A percentile compares a stretch with the other conserved stretches of the same genome.
These are phyloP conservation scores for Chaetomium olivaceum DNA, from an alignment of 2,329 filamentous ascomycete genomes.

Conservation along the genomic window DNA sequence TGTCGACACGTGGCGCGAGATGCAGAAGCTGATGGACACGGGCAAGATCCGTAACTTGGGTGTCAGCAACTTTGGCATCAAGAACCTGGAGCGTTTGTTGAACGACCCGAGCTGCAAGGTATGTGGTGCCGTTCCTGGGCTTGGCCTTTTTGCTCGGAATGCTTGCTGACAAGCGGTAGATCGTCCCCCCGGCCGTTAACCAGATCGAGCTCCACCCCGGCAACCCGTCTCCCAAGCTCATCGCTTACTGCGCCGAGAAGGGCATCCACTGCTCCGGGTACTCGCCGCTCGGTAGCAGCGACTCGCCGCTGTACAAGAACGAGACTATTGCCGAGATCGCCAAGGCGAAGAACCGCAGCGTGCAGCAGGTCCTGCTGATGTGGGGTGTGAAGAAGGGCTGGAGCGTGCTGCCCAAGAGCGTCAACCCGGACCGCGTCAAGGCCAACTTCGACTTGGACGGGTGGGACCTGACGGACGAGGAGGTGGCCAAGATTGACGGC, in stretches of 20 bases:
- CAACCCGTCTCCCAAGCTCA: slow-evolving; percentile 77
- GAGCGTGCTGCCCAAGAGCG: slow-evolving; percentile 83
- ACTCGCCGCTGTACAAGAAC: slow-evolving; percentile 71
- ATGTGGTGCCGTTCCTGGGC: slow-evolving; percentile 20
- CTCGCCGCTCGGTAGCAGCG: slow-evolving; percentile 70
- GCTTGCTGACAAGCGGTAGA: slow-evolving; percentile 37
- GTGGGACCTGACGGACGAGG: slow-evolving; percentile 71
- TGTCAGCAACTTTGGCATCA: slow-evolving; percentile 83
- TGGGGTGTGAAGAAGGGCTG: slow-evolving; percentile 82
- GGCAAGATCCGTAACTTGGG: slow-evolving; percentile 80
- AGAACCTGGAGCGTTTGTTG: slow-evolving; percentile 75
- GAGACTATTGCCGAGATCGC: slow-evolving; percentile 62
- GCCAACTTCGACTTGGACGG: slow-evolving; percentile 75
- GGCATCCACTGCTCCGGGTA: slow-evolving; percentile 75
- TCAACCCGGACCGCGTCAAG: slow-evolving; percentile 71
- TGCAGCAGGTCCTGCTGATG: slow-evolving; percentile 73
- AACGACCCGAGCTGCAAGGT: slow-evolving; percentile 65
- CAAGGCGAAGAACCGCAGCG: slow-evolving; percentile 64
- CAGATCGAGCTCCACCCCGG: slow-evolving; percentile 81
- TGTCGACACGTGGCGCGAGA: slow-evolving; percentile 73
- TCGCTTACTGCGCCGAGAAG: slow-evolving; percentile 70
- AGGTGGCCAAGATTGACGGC: slow-evolving; percentile 66
- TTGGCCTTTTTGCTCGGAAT: neutral
- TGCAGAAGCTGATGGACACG: slow-evolving; percentile 67
- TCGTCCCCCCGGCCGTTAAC: slow-evolving; percentile 70